Conservation (phyloP, 192 early-diverging fungal species). For the Geranomyces michiganensis region DNA sequence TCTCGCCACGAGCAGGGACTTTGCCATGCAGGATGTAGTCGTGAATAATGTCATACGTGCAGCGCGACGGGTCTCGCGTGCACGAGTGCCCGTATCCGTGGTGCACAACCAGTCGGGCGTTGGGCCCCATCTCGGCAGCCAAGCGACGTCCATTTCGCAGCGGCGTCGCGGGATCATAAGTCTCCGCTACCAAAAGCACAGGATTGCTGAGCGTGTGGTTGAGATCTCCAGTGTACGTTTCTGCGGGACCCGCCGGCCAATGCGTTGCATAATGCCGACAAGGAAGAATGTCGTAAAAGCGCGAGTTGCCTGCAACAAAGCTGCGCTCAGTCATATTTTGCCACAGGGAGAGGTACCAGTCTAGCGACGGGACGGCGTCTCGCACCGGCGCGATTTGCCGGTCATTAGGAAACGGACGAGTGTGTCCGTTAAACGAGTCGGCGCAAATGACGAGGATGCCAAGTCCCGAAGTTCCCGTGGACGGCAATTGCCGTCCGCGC, state of each 20-base stretch:
- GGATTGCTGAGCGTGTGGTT: not conserved
- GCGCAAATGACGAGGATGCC: conserved; percentile 15
- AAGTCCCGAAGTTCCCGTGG: not conserved
- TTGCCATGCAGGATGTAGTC: conserved; percentile 1
- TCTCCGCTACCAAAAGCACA: conserved; percentile 1
- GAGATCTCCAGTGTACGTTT: not conserved
- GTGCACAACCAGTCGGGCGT: conserved; percentile 5
- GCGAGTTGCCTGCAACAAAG: conserved; percentile 10
- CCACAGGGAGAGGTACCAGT: conserved; percentile 6
- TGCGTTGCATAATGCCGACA: not conserved
- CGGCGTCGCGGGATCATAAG: conserved; percentile 11
- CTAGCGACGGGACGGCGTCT: not conserved
- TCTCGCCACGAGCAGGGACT: not conserved
- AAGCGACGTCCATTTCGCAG: not conserved
- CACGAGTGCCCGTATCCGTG: conserved; percentile 12
- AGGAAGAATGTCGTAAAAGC: conserved; percentile 1
- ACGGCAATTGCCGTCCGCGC: not conserved
- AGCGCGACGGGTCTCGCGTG: not conserved
- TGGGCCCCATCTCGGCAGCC: not conserved
- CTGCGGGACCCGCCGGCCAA: not conserved
- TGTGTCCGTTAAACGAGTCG: not conserved
- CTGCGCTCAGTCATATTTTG: not conserved
- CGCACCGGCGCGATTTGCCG: not conserved
- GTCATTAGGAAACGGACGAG: not conserved
- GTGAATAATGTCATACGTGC: not conserved